Conservation (phyloP, 2,329 filamentous ascomycete species). For the Anthostomella pinea region DNA sequence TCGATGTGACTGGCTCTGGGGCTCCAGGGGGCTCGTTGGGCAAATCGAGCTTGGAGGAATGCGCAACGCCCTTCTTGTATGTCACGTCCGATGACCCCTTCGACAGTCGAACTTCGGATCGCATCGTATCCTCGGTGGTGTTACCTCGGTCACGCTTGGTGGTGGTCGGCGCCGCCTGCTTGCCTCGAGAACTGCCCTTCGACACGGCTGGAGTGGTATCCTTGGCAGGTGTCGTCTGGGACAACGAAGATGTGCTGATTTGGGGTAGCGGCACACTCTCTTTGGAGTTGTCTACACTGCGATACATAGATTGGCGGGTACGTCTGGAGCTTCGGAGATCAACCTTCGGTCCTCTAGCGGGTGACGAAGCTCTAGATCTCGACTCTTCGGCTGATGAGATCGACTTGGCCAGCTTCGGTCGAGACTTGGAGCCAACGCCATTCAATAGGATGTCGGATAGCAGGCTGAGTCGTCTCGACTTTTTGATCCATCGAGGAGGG, state of each 20-base stretch:
- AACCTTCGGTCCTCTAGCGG: not conserved
- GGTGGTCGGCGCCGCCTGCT: not conserved
- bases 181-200: not conserved
- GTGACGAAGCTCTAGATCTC: slow-evolving; percentile 13
- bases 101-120: not conserved
- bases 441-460: slow-evolving; percentile 12
- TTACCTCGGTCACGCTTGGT: not conserved
- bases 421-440: not conserved
- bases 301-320: no score
- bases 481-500: slow-evolving; percentile 8
- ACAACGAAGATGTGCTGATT: not conserved
- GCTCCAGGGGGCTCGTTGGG: not conserved
- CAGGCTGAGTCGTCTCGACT: slow-evolving; percentile 7
- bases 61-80: not conserved
- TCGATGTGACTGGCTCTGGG: not conserved
- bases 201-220: not conserved
- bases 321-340: no score
- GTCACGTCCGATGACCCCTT: not conserved
- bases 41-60: not conserved
- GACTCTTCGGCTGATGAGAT: slow-evolving; percentile 15
- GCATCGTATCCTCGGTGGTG: not conserved
- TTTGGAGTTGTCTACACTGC: not conserved
- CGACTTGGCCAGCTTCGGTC: not conserved
- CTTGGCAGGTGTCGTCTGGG: not conserved
- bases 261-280: not conserved